Evolutionary conservation across 129 eudicot genomes (phyloP), one percentile per base, ranked within the genome.

Genomic region (Apium graveolens): DNA sequence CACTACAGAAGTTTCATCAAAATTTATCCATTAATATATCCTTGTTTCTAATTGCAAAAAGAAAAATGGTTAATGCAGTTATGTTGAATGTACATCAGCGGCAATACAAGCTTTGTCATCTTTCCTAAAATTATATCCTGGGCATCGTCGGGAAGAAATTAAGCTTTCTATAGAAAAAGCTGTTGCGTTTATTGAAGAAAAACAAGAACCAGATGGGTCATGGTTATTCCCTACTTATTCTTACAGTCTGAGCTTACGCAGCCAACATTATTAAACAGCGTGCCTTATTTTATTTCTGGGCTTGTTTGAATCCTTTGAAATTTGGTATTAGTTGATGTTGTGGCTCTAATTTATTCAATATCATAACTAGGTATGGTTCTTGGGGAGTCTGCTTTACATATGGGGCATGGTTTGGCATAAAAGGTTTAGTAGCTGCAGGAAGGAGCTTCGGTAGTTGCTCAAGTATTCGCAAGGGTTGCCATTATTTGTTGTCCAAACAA

Each of bases 71-170:
- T 73, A n/a, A n/a, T 85, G 55, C 77, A 91, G 98, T 69, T 91
- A 86, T 75, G 96, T 91, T 24, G 97, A 94, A 78, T 89, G 97
- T 85, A 91, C 98, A 35, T 94, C 97, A 51, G 93, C 96, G 79
- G 89, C 91, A n/a, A 88, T 94, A 78, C 97, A 94, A 87, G 97
- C 91, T 27, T 85, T 94, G 82, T 76, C 82, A 80, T 74, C 91
- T 60, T 94, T 94, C 63, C 86, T 79, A 82, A 88, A 82, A 76
- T 78, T 89, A 78, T 89, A 88, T 79, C 91, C 96, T 70, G 97
- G 87, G 70, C 97, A 93, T 84, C 85, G 98, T 70, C 85, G 79
- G 82, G 91, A 84, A 82, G 98, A 93, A 82, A 87, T 93, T 35
- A 82, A 81, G 27, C 79, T 51, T 35, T 89, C 90, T 63, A 89